phyloP scores from a whole-genome alignment of 768 basidiomycete species.

The Trichaptum fuscoviolaceum region DNA sequence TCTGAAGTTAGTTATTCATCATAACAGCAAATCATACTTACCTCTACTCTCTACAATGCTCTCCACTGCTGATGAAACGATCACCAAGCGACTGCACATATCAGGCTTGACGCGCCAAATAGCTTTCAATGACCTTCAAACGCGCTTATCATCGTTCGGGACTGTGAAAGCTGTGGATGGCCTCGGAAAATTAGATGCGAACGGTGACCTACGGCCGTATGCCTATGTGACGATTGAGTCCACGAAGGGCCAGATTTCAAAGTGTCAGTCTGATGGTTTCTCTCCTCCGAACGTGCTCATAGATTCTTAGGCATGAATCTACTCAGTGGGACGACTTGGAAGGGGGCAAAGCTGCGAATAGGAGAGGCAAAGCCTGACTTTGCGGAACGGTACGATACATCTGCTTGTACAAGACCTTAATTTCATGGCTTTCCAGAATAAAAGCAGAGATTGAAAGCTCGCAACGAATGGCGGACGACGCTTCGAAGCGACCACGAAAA shows the following conservation, averaged over 20 bases:
- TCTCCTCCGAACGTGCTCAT: not conserved
- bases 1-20: no score
- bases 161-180: constrained; percentile 65
- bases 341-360: constrained; percentile 77
- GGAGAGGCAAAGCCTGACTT: constrained; percentile 82
- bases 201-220: constrained; percentile 66
- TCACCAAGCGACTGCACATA: constrained; percentile 63
- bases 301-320: constrained; percentile 54
- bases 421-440: constrained; percentile 22
- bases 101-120: constrained; percentile 72
- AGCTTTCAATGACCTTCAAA: constrained; percentile 47
- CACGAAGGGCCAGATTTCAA: constrained; percentile 49
- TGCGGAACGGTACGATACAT: constrained; percentile 44
- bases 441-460: constrained; percentile 18
- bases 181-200: constrained; percentile 54
- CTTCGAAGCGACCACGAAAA: constrained; percentile 7
- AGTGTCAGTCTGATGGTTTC: constrained; percentile 45
- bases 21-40: no score
- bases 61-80: not conserved
- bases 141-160: constrained; percentile 61
- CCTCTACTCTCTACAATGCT: no score
- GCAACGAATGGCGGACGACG: constrained; percentile 24
- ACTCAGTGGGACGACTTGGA: constrained; percentile 81
- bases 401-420: not conserved
- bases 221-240: constrained; percentile 71